These are phyloP conservation scores for Ophiorrhiza pumila DNA, from an alignment of 257 asterid genomes.

Conservation along the genomic window DNA sequence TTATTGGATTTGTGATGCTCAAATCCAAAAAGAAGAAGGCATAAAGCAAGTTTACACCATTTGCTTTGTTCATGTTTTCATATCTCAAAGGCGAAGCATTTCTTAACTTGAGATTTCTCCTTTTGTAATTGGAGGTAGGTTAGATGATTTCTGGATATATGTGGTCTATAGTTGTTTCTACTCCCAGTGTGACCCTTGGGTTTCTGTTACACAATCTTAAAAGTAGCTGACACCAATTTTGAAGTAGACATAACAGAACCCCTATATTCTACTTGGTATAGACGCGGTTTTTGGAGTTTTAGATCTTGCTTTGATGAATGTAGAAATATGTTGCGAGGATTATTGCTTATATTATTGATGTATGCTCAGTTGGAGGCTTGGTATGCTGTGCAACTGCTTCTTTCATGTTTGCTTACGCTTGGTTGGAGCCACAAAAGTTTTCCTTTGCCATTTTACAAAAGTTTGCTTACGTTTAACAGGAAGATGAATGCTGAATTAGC, in stretches of 20 bases:
- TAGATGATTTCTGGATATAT: background rate
- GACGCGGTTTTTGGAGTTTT: background rate
- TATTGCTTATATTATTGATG: background rate
- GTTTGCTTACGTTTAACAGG: background rate
- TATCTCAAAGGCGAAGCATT: background rate
- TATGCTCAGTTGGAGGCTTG: background rate
- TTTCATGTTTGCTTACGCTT: background rate
- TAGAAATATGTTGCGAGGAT: background rate
- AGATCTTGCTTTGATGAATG: background rate
- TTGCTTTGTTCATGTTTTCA: background rate
- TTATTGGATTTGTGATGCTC: conserved; percentile 80
- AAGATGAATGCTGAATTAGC: background rate
- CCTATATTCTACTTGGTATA: background rate
- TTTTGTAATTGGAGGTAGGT: background rate
- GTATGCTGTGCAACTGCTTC: background rate
- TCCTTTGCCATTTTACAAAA: no score
- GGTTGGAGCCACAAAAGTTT: no score
- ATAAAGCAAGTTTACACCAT: conserved; percentile 23
- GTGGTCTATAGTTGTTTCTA: background rate
- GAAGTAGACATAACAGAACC: background rate
- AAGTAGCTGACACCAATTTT: background rate
- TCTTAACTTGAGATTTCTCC: background rate
- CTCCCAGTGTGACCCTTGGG: background rate
- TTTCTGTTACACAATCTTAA: background rate
- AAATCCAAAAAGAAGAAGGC: conserved; percentile 83